Evolutionary conservation across 176 grass and related monocot species (phyloP), one percentile per base, ranked within the genome.

Genomic region (Phoenix roebelenii): DNA sequence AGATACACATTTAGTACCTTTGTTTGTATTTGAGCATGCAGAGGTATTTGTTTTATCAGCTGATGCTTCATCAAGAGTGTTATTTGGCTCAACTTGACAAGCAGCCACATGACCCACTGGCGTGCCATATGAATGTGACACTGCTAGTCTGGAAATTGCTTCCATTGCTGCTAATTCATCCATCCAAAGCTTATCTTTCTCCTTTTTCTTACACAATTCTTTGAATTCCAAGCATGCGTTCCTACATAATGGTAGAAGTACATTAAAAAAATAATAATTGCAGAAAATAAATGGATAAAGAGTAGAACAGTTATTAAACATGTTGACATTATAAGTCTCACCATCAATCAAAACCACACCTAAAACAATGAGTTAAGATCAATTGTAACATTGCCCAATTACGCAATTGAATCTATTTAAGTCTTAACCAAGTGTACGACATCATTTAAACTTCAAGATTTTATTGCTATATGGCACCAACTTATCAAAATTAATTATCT

Each of bases 121-220:
- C 54, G 10, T 55, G 54, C 0, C 23, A 22, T 22, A 18, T 10
- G 12, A 23, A 22, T 22, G 18, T 23, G 54, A 22, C 19, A 18
- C 18, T 23, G 18, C 54, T 55, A 19, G 5, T 55, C 22, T 7
- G 22, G 54, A 55, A 55, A 20, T 20, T 20, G 54, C 6, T 55
- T 55, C 54, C 54, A 55, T 55, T 55, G 54, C 54, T 55, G 54
- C 54, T 55, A 55, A 55, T 55, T 55, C 54, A 20, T 55, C 54
- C 18, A 55, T 23, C 54, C 54, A 55, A 18, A 18, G 10, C 18
- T 55, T 23, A 22, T 55, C 54, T 55, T 55, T 55, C 18, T 55
- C 7, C 54, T 55, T 55, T 55, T 55, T 55, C 18, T 55, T 55
- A 12, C 54, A 55, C 18, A 55, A 55, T 20, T 55, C 54, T 55